Percentiles rank a stretch among this genome's conserved stretches.
Conservation (phyloP, 352 stramenopile genomes). For the Phytophthora fragariae region DNA sequence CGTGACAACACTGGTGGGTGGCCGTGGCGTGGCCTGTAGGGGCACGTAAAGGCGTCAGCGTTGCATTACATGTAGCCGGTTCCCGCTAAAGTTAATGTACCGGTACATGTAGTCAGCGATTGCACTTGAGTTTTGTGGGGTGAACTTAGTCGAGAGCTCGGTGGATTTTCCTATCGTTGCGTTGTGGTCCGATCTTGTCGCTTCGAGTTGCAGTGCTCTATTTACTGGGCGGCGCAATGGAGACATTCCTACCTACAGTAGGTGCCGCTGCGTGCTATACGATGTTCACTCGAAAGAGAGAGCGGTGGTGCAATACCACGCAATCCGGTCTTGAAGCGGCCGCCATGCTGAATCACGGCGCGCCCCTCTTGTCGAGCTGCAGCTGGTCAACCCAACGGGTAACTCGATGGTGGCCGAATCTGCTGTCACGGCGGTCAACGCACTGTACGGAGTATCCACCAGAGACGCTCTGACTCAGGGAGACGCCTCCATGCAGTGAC, state of each 20-base stretch:
- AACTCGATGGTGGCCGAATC: not conserved
- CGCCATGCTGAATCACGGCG: not conserved
- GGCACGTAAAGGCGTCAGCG: not conserved
- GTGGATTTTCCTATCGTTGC: not conserved
- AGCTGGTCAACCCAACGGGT: not conserved
- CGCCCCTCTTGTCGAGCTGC: not conserved
- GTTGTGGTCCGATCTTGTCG: not conserved
- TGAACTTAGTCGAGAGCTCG: not conserved
- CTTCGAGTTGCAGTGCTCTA: not conserved
- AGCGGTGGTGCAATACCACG: not conserved
- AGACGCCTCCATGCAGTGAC: not conserved
- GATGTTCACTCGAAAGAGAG: constrained; percentile 4
- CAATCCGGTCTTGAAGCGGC: not conserved
- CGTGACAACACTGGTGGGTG: constrained; percentile 10
- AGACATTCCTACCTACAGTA: not conserved
- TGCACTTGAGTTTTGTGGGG: not conserved
- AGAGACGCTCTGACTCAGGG: not conserved
- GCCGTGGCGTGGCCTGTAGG: not conserved
- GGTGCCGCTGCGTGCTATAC: not conserved
- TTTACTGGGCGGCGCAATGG: not conserved
- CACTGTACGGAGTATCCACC: not conserved
- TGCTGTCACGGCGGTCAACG: not conserved
- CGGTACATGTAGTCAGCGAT: not conserved
- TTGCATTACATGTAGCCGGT: not conserved
- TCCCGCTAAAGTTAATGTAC: not conserved